Evolutionary conservation across 2,329 filamentous ascomycete genomes (phyloP).

Genomic region (Fusarium sambucinum): DNA sequence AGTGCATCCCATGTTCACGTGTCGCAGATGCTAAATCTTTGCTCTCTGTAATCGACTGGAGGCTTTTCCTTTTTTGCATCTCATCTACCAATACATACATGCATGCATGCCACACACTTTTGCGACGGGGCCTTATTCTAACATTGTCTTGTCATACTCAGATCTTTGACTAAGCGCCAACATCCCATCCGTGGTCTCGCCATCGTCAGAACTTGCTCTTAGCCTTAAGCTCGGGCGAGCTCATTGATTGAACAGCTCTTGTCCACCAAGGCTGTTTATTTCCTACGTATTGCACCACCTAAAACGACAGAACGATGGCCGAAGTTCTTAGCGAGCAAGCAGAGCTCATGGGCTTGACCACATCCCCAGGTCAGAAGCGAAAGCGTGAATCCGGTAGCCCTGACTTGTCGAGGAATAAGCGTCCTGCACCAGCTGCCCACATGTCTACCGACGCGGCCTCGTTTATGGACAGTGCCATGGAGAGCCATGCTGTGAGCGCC

Average conservation of each 20-base stretch:
- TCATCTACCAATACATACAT: slow-evolving; percentile 23
- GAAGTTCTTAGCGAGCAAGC: slow-evolving; percentile 62
- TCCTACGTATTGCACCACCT: slow-evolving; percentile 2
- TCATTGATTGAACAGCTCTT: slow-evolving; percentile 31
- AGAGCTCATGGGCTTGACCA: slow-evolving; percentile 58
- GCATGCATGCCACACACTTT: background rate
- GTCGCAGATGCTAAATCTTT: slow-evolving; percentile 18
- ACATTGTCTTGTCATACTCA: slow-evolving; percentile 38
- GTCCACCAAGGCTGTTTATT: slow-evolving; percentile 1
- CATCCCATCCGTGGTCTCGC: slow-evolving; percentile 42
- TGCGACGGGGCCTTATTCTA: slow-evolving; percentile 35
- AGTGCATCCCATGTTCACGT: slow-evolving; percentile 22
- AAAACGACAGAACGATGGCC: slow-evolving; percentile 56
- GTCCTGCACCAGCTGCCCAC: slow-evolving; percentile 59
- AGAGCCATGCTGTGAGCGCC: slow-evolving; percentile 56
- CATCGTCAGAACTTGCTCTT: slow-evolving; percentile 32
- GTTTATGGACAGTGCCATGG: slow-evolving; percentile 68
- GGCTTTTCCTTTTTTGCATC: background rate
- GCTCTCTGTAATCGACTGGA: slow-evolving; percentile 5
- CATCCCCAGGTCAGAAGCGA: slow-evolving; percentile 65
- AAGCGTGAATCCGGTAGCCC: slow-evolving; percentile 67
- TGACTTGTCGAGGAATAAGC: slow-evolving; percentile 64
- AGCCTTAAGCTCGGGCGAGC: slow-evolving; percentile 23
- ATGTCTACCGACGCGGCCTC: slow-evolving; percentile 63
- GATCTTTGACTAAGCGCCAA: slow-evolving; percentile 39